Conservation (phyloP, 2,329 filamentous ascomycete species). For the Hortaea werneckii region DNA sequence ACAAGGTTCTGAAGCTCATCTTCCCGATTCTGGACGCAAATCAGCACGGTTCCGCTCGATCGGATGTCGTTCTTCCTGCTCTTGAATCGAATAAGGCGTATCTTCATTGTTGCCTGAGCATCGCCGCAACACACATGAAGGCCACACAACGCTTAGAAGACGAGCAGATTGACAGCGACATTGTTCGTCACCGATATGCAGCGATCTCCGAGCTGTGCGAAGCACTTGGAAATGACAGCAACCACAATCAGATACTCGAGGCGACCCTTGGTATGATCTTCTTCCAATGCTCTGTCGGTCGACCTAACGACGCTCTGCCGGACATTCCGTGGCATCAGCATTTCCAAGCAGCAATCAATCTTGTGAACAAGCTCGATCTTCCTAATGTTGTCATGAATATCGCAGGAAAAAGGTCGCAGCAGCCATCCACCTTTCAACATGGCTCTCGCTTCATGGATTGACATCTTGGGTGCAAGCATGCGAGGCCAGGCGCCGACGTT, state of each 20-base stretch:
- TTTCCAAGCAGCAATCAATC: constrained; percentile 78
- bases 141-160: constrained; percentile 55
- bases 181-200: constrained; percentile 82
- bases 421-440: constrained; percentile 82
- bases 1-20: constrained; percentile 74
- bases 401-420: constrained; percentile 30
- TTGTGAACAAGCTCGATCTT: constrained; percentile 77
- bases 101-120: constrained; percentile 89
- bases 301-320: constrained; percentile 70
- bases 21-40: constrained; percentile 89
- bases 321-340: constrained; percentile 97
- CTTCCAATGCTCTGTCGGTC: constrained; percentile 86
- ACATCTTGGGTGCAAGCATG: constrained; percentile 92
- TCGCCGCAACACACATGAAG: constrained; percentile 86
- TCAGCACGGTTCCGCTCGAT: constrained; percentile 70
- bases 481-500: constrained; percentile 75
- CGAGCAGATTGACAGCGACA: constrained; percentile 76
- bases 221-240: constrained; percentile 65
- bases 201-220: constrained; percentile 81
- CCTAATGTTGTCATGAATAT: constrained; percentile 51
- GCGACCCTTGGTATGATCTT: constrained; percentile 91
- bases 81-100: constrained; percentile 88
- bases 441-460: constrained; percentile 89
- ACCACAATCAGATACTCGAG: constrained; percentile 83
- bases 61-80: constrained; percentile 75